phyloP scores from a whole-genome alignment of 2,329 filamentous ascomycete species.

The Alternaria gansuensis region DNA sequence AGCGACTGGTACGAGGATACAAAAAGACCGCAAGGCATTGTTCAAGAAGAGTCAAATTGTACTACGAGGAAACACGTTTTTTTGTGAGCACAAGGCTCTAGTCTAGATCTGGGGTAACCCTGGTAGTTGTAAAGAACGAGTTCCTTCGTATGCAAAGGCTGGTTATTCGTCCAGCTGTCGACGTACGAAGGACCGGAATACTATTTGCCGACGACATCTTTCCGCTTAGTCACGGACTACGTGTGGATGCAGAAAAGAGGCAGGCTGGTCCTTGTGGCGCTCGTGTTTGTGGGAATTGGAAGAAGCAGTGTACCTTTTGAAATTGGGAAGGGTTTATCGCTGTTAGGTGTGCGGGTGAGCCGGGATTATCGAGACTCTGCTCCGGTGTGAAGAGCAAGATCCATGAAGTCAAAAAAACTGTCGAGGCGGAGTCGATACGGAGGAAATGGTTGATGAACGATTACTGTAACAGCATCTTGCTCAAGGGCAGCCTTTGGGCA shows the following conservation, averaged over 20 bases:
- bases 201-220: conserved; percentile 52
- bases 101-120: too few relatives aligned
- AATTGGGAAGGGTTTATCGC: conserved; percentile 65
- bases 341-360: conserved; percentile 59
- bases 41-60: conserved; percentile 29
- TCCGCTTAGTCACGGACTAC: conserved; percentile 59
- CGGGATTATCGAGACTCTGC: conserved; percentile 61
- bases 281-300: conserved; percentile 77
- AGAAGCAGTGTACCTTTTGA: conserved; percentile 63
- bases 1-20: conserved; percentile 25
- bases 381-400: conserved; percentile 55
- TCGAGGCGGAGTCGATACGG: conserved; percentile 33
- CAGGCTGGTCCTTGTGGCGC: conserved; percentile 56
- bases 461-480: background rate
- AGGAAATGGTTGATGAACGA: conserved; percentile 16
- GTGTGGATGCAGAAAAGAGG: conserved; percentile 67
- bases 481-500: background rate
- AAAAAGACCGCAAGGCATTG: conserved; percentile 30
- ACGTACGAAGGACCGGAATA: conserved; percentile 51
- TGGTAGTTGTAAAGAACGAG: too few relatives aligned
- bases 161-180: conserved; percentile 33
- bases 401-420: conserved; percentile 33
- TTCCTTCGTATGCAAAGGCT: conserved; percentile 14
- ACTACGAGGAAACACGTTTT: conserved; percentile 3
- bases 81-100: too few relatives aligned